Conservation (phyloP, 495 filamentous ascomycete genomes). For the Aspergillus steynii region DNA sequence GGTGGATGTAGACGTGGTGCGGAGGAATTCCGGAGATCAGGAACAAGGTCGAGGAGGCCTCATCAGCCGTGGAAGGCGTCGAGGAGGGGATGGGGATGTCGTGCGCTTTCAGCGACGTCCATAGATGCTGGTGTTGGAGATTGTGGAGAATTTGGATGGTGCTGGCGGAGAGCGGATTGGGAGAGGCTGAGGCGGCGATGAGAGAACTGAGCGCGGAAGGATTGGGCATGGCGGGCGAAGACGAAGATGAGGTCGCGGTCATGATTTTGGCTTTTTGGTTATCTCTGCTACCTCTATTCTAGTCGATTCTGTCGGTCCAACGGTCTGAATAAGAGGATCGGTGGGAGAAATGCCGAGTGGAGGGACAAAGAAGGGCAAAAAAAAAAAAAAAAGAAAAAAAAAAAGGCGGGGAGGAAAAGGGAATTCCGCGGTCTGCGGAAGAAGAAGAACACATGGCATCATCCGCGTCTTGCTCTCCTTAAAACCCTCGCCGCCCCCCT, state of each 20-base stretch:
- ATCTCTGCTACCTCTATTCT: not conserved
- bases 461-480: slow-evolving; percentile 25
- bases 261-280: slow-evolving; percentile 5
- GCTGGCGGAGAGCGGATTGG: slow-evolving; percentile 46
- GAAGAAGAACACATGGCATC: slow-evolving; percentile 47
- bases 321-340: too few species aligned
- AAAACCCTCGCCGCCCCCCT: not conserved
- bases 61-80: slow-evolving; percentile 21
- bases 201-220: slow-evolving; percentile 38
- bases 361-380: slow-evolving; percentile 3
- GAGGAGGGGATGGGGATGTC: slow-evolving; percentile 22
- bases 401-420: not conserved
- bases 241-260: not conserved
- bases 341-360: not conserved
- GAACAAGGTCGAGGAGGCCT: slow-evolving; percentile 50
- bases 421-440: slow-evolving; percentile 14
- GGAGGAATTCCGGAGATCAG: slow-evolving; percentile 89
- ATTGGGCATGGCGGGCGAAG: slow-evolving; percentile 10
- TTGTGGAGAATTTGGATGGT: slow-evolving; percentile 74
- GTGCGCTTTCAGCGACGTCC: slow-evolving; percentile 70
- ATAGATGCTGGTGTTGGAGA: slow-evolving; percentile 83
- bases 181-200: slow-evolving; percentile 27
- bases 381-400: slow-evolving; percentile 10
- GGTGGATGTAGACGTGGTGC: slow-evolving; percentile 82
- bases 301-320: too few species aligned